Conservation (phyloP, 768 basidiomycete genomes). For the Polyporus arcularius region DNA sequence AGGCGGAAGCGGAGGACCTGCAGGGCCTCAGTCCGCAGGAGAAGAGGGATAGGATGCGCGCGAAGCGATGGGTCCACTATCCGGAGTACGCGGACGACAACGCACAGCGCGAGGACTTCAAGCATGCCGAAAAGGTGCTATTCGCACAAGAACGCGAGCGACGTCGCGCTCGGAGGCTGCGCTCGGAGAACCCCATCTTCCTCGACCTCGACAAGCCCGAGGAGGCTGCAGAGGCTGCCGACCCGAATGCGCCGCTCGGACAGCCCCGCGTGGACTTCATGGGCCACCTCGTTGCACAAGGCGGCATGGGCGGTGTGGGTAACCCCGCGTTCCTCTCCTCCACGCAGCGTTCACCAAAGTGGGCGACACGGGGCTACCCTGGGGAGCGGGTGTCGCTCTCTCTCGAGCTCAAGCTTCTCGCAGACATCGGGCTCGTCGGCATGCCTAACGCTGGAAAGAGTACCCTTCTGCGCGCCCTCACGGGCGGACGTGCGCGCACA, state of each 20-base stretch:
- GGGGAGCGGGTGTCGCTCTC: slow-evolving; percentile 82
- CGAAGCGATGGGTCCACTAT: slow-evolving; percentile 79
- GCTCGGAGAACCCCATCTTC: slow-evolving; percentile 43
- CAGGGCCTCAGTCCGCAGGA: slow-evolving; percentile 49
- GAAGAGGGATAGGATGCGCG: slow-evolving; percentile 60
- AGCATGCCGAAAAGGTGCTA: slow-evolving; percentile 64
- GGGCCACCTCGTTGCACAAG: slow-evolving; percentile 70
- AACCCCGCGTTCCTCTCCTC: slow-evolving; percentile 83
- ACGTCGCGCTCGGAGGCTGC: slow-evolving; percentile 46
- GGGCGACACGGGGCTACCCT: slow-evolving; percentile 74
- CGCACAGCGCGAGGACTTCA: slow-evolving; percentile 62
- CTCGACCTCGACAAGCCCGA: slow-evolving; percentile 65
- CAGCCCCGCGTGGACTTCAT: slow-evolving; percentile 50
- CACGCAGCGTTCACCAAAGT: slow-evolving; percentile 79
- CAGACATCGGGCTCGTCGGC: slow-evolving; percentile 95
- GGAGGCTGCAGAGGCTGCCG: slow-evolving; percentile 39
- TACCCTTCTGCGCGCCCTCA: slow-evolving; percentile 87
- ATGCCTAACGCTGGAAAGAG: slow-evolving; percentile 96
- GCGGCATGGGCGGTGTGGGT: slow-evolving; percentile 82
- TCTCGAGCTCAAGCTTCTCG: slow-evolving; percentile 90
- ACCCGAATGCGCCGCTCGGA: slow-evolving; percentile 62
- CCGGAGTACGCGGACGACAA: slow-evolving; percentile 67
- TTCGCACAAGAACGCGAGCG: slow-evolving; percentile 64
- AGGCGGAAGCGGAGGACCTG: slow-evolving; percentile 65
- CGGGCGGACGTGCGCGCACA: slow-evolving; percentile 79